A percentile compares a stretch with the other conserved stretches of the same genome.
Evolutionary conservation across 1,284 basidiomycete genomes (phyloP).

Genomic region (Apiotrichum gamsii): DNA sequence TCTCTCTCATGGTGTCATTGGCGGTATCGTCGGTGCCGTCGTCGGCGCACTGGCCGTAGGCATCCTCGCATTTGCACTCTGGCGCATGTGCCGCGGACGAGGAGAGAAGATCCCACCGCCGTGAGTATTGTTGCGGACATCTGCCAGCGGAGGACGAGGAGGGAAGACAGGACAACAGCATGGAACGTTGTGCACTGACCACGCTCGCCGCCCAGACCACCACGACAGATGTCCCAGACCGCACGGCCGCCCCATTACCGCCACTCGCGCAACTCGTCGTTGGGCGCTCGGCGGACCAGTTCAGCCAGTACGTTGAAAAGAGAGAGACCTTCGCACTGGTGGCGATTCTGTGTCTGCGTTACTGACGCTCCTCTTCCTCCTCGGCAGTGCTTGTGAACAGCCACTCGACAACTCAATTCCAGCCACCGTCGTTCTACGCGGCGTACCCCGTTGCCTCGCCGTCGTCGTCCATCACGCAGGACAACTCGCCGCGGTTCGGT

Average conservation of each 20-base stretch:
- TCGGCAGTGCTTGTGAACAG: constrained; percentile 19
- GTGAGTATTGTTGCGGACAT: no score
- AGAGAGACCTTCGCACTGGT: not conserved
- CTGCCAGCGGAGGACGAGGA: no score
- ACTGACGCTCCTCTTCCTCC: constrained; percentile 3
- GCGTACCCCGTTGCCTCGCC: constrained; percentile 34
- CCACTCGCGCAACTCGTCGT: constrained; percentile 11
- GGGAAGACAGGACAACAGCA: no score
- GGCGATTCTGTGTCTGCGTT: not conserved
- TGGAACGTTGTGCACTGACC: no score
- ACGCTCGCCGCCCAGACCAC: no score
- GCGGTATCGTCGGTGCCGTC: constrained; percentile 41
- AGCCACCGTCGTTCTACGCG: constrained; percentile 28
- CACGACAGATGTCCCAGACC: constrained; percentile 27
- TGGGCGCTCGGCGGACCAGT: constrained; percentile 17
- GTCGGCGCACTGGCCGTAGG: constrained; percentile 30
- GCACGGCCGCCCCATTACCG: constrained; percentile 4
- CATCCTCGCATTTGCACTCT: constrained; percentile 21
- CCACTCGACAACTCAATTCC: constrained; percentile 18
- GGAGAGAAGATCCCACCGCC: constrained; percentile 40
- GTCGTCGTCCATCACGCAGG: constrained; percentile 19
- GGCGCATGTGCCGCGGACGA: constrained; percentile 27
- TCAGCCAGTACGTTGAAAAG: constrained; percentile 27
- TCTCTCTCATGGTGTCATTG: constrained; percentile 19
- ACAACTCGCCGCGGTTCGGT: constrained; percentile 26